A percentile compares a stretch with the other conserved stretches of the same genome.
These are phyloP conservation scores for Pulveroboletus ravenelii DNA, from an alignment of 768 basidiomycete genomes.

Conservation along the genomic window DNA sequence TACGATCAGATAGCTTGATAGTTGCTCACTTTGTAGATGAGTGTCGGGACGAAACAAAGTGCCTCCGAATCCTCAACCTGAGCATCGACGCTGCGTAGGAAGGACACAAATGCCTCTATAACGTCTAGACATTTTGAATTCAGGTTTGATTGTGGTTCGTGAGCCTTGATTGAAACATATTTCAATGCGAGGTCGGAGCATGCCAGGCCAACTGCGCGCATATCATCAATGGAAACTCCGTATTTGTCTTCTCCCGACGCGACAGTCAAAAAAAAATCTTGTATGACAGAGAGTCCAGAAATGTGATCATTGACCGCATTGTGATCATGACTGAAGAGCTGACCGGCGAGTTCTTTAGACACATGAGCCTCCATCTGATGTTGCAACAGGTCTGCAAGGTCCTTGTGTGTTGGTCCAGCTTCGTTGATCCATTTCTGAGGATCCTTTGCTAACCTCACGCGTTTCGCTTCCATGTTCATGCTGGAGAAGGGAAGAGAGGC, in stretches of 20 bases:
- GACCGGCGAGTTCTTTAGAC: constrained; percentile 67
- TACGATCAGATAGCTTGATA: not conserved
- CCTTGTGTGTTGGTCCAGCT: constrained; percentile 75
- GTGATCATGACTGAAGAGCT: constrained; percentile 93
- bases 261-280: constrained; percentile 67
- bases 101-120: constrained; percentile 70
- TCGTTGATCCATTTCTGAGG: constrained; percentile 82
- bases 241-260: constrained; percentile 52
- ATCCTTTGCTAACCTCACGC: constrained; percentile 68
- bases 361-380: constrained; percentile 87
- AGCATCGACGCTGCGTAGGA: constrained; percentile 68
- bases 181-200: constrained; percentile 91
- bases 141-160: constrained; percentile 89
- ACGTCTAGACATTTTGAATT: constrained; percentile 85
- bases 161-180: constrained; percentile 85
- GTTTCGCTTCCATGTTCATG: constrained; percentile 45
- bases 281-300: constrained; percentile 65
- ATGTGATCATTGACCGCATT: constrained; percentile 91
- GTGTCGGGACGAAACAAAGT: constrained; percentile 79
- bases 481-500: constrained; percentile 33
- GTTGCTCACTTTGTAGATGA: constrained; percentile 76
- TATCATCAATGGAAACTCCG: constrained; percentile 40
- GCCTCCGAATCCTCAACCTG: constrained; percentile 86
- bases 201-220: constrained; percentile 66
- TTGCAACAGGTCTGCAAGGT: constrained; percentile 80